A percentile compares a stretch with the other conserved stretches of the same genome.
These are phyloP conservation scores for Seiridium unicorne DNA, from an alignment of 2,329 filamentous ascomycete genomes.

Conservation along the genomic window DNA sequence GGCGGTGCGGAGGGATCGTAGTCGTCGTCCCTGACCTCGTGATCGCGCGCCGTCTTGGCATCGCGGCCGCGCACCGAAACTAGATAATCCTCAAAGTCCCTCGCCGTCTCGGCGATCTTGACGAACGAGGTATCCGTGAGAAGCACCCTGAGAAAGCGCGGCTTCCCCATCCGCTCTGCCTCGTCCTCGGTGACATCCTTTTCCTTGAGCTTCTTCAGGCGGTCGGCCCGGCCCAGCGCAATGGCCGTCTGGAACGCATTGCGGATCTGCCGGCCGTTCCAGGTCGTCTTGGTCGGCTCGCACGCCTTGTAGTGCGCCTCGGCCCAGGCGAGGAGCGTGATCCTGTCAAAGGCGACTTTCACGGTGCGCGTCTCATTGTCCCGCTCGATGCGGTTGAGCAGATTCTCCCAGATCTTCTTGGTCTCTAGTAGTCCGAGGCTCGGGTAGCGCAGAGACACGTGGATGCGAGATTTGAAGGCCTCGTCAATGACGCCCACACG, in stretches of 20 bases:
- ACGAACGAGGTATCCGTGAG: slow-evolving; percentile 10
- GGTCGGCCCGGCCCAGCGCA: slow-evolving; percentile 15
- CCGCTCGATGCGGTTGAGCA: slow-evolving; percentile 16
- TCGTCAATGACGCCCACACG: slow-evolving; percentile 20
- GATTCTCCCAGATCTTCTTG: slow-evolving; percentile 17
- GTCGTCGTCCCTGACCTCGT: no score
- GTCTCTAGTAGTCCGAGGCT: slow-evolving; percentile 10
- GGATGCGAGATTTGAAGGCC: slow-evolving; percentile 22
- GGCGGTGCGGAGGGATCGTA: no score
- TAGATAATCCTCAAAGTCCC: slow-evolving; percentile 15
- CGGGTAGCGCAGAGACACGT: slow-evolving; percentile 18
- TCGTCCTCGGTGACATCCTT: slow-evolving; percentile 2
- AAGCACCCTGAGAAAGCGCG: neutral
- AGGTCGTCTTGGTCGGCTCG: slow-evolving; percentile 10
- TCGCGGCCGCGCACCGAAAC: slow-evolving; percentile 7
- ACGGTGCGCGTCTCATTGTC: slow-evolving; percentile 10
- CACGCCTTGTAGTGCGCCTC: slow-evolving; percentile 12
- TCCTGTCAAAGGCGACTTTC: neutral
- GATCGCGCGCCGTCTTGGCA: no score
- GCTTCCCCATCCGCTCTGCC: neutral
- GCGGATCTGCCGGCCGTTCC: slow-evolving; percentile 24
- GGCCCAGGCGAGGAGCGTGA: slow-evolving; percentile 5
- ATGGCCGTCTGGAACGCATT: slow-evolving; percentile 24
- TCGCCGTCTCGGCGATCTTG: slow-evolving; percentile 12
- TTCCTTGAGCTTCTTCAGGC: slow-evolving; percentile 6